Conservation (phyloP, 805 yeast species). For the Sugiyamaella marilandica region DNA sequence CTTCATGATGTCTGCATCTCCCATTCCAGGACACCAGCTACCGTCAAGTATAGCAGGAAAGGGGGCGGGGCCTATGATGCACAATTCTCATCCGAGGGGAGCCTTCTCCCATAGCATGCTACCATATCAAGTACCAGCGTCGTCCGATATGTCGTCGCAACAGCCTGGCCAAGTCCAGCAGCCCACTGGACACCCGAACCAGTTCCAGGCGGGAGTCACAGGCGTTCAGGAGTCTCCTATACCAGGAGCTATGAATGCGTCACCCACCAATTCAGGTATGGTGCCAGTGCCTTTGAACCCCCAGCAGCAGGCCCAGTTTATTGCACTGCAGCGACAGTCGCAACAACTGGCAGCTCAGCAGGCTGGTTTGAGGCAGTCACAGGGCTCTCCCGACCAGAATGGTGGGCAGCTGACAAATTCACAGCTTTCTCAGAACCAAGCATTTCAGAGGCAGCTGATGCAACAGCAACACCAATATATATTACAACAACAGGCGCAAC, state of each 20-base stretch:
- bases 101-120: constrained; percentile 5
- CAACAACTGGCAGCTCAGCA: constrained; percentile 2
- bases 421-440: not conserved
- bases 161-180: constrained; percentile 6
- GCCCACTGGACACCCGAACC: not conserved
- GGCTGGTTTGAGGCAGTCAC: not conserved
- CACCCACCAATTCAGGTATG: not conserved
- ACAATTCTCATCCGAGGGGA: constrained; percentile 7
- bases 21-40: constrained; percentile 19
- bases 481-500: constrained; percentile 13
- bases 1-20: constrained; percentile 21
- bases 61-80: constrained; percentile 6
- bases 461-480: constrained; percentile 4
- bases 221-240: constrained; percentile 7
- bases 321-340: constrained; percentile 10
- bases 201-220: constrained; percentile 3
- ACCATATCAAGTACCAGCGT: constrained; percentile 12
- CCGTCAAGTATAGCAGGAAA: constrained; percentile 16
- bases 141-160: constrained; percentile 12
- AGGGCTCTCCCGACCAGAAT: not conserved
- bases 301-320: constrained; percentile 12
- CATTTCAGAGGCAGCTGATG: constrained; percentile 8
- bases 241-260: constrained; percentile 6
- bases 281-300: constrained; percentile 8
- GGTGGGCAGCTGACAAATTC: not conserved